These are phyloP conservation scores for Colletotrichum sp. DNA, from an alignment of 2,329 filamentous ascomycete genomes.

Conservation along the genomic window DNA sequence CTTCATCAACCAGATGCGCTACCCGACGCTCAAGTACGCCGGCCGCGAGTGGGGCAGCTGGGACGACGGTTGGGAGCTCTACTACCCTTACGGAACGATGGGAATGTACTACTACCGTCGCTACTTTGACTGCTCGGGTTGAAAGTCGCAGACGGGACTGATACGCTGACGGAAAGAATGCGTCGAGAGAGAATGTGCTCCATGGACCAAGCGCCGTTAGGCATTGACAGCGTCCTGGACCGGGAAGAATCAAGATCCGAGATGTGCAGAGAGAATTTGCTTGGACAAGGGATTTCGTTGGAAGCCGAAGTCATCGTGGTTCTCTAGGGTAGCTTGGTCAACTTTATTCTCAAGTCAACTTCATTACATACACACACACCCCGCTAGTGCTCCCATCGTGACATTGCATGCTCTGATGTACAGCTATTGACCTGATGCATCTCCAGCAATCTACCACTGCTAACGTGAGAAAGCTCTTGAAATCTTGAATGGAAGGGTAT, in stretches of 20 bases:
- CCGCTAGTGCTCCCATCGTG: neutral
- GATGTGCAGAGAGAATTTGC: neutral
- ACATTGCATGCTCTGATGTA: conserved; percentile 1
- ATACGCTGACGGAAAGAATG: neutral
- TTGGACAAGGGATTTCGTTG: neutral
- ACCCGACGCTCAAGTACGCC: neutral
- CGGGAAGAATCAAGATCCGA: neutral
- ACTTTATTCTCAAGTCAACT: neutral
- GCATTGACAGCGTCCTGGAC: neutral
- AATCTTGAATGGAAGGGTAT: conserved; percentile 22
- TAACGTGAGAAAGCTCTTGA: neutral
- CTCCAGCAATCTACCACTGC: neutral
- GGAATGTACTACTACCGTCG: conserved; percentile 5
- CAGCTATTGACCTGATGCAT: neutral
- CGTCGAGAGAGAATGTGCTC: neutral
- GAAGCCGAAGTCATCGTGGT: neutral
- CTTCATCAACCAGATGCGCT: neutral
- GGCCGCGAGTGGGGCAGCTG: neutral
- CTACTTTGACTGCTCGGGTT: conserved; percentile 8
- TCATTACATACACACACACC: neutral
- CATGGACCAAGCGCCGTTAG: neutral
- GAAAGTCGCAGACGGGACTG: neutral
- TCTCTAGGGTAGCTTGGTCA: neutral
- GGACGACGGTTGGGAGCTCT: neutral
- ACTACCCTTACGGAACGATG: neutral